Evolutionary conservation across 2,329 filamentous ascomycete genomes (phyloP).

Genomic region (Aureobasidium sp.): DNA sequence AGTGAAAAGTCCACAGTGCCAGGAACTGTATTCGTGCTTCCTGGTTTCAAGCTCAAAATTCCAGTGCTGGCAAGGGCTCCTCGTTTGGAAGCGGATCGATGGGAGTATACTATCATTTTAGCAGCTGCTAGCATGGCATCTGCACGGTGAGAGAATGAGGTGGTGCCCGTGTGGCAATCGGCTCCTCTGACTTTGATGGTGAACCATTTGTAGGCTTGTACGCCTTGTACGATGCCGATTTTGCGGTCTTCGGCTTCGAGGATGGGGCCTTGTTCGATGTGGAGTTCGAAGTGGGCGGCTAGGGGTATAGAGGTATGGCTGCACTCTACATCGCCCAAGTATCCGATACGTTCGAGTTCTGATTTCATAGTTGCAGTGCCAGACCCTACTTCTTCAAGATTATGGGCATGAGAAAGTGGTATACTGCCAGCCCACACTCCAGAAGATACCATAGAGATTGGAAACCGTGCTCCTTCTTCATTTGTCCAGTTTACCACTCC

Average conservation of each 20-base stretch:
- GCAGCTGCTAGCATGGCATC: constrained; percentile 61
- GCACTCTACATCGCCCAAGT: constrained; percentile 51
- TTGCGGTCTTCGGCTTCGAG: constrained; percentile 56
- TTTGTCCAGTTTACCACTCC: constrained; percentile 76
- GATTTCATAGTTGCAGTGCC: constrained; percentile 54
- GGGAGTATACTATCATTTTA: constrained; percentile 57
- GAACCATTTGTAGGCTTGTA: constrained; percentile 65
- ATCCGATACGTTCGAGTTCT: constrained; percentile 64
- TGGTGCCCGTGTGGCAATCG: constrained; percentile 69
- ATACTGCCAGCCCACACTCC: constrained; percentile 70
- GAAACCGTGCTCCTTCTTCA: constrained; percentile 75
- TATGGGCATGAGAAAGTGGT: constrained; percentile 52
- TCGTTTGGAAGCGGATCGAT: constrained; percentile 52
- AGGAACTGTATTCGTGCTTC: constrained; percentile 66
- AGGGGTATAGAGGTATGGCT: constrained; percentile 54
- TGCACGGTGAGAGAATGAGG: constrained; percentile 54
- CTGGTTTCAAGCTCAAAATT: constrained; percentile 57
- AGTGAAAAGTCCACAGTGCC: constrained; percentile 58
- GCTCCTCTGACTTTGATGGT: constrained; percentile 56
- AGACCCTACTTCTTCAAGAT: constrained; percentile 53
- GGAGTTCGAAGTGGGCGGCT: constrained; percentile 72
- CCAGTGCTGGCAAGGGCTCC: constrained; percentile 60
- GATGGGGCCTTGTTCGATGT: constrained; percentile 77
- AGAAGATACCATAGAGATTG: constrained; percentile 63
- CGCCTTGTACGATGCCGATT: constrained; percentile 62